Evolutionary conservation across 2,329 filamentous ascomycete species (phyloP).

Genomic region (Calonectria montana): DNA sequence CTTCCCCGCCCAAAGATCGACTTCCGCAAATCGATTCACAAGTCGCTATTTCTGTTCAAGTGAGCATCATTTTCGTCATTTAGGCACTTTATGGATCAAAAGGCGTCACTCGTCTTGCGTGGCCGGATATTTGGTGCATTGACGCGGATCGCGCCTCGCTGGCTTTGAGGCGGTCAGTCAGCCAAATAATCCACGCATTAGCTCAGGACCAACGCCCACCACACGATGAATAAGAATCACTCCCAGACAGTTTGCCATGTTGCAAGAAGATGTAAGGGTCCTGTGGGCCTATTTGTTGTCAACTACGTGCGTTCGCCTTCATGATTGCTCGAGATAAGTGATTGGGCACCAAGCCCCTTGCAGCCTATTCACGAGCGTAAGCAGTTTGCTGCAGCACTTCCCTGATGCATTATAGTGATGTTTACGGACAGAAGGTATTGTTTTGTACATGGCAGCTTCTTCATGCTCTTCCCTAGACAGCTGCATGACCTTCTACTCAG

Average conservation of each 20-base stretch:
- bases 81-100: neutral
- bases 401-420: neutral
- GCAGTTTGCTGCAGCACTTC: neutral
- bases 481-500: too few relatives aligned
- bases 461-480: neutral
- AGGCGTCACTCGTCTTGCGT: neutral
- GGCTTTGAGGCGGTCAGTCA: conserved; percentile 12
- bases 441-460: neutral
- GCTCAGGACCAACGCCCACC: neutral
- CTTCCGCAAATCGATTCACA: neutral
- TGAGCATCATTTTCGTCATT: neutral
- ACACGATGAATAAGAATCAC: neutral
- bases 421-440: neutral
- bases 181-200: conserved; percentile 4
- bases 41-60: neutral
- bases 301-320: neutral
- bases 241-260: neutral
- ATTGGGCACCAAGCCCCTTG: neutral
- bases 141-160: neutral
- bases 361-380: neutral
- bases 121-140: neutral
- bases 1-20: neutral
- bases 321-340: neutral
- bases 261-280: neutral
- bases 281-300: neutral